Conservation (phyloP, 164 flowering plant genomes). For the Kingdonia uniflora region DNA sequence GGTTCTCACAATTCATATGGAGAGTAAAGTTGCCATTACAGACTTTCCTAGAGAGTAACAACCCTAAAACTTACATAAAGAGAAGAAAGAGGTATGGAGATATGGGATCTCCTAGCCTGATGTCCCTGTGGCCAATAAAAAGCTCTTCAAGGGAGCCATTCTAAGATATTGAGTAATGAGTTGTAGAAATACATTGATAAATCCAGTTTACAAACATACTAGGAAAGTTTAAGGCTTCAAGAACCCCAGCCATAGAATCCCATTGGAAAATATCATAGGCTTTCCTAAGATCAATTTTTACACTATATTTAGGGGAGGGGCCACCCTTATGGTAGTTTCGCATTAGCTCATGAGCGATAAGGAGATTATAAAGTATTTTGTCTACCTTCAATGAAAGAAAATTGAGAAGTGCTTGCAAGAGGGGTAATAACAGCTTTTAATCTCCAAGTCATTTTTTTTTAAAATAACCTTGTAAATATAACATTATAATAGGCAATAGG, state of each 20-base stretch:
- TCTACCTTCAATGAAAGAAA: background rate
- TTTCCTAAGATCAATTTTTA: background rate
- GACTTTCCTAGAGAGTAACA: too few relatives aligned
- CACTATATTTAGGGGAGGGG: background rate
- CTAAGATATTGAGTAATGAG: too few relatives aligned
- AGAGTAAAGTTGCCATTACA: too few relatives aligned
- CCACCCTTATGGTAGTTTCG: background rate
- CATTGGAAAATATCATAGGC: background rate
- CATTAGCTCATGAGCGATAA: background rate
- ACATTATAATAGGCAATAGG: background rate
- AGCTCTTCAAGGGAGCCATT: background rate
- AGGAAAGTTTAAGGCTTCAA: background rate
- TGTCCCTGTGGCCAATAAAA: background rate
- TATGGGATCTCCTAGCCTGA: background rate
- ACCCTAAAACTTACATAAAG: too few relatives aligned
- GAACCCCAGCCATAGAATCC: too few relatives aligned
- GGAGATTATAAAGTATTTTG: background rate
- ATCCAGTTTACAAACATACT: background rate
- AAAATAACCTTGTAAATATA: background rate
- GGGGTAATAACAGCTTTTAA: background rate
- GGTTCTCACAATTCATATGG: too few relatives aligned
- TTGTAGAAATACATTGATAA: background rate
- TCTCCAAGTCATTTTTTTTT: background rate
- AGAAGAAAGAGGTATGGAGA: conserved; percentile 1
- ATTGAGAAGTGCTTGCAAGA: background rate